Evolutionary conservation across 2,329 filamentous ascomycete genomes (phyloP), one percentile per base, ranked within the genome.

Genomic region (Passalora sequoiae): DNA sequence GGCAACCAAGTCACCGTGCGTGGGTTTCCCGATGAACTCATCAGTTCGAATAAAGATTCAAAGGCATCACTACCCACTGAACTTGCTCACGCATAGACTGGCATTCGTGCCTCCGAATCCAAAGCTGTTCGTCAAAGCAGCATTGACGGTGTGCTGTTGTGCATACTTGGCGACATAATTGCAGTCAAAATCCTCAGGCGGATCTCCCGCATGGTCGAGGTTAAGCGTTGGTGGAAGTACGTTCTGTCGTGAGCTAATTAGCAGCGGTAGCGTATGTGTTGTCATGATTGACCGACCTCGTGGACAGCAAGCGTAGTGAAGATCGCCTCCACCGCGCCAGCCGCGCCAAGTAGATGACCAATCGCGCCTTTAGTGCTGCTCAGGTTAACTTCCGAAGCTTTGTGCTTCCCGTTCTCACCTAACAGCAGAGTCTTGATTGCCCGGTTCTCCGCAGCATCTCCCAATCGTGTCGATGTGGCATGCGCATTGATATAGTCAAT

Each of bases 51-150:
- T 17, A 37, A 21, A 5, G n/a, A n/a, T 3, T 22, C 32, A 5
- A 22, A 29, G 21, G 30, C 31, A 36, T 36, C 31, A 12, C n/a
- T 24, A 47, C 40, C 51, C 17, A 36, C 10, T 43, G 32, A 53
- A 55, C 40, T 70, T 75, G 6, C 75, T 75, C 58, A 97, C 91
- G 40, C 89, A 89, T 27, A 98, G 70, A 41, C 81, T 89, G 30
- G 91, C 89, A 69, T 98, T 98, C 1, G 91, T 97, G 12, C 92
- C 92, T 8, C 92, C 92, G 69, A 98, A 98, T 0, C 92, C 92
- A 68, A 98, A 98, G 63, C 91, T 97, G 60, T 98, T 98, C 3
- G 87, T 92, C 45, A 98, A 58, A 4, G 86, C 86, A 16, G 91
- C 83, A 44, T 80, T 70, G 8, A 97, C 78, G 2, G 72, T 62